Percentiles rank a stretch among this genome's conserved stretches.
These are phyloP conservation scores for Ascocoryne sarcoides DNA, from an alignment of 2,329 filamentous ascomycete genomes.

Conservation along the genomic window DNA sequence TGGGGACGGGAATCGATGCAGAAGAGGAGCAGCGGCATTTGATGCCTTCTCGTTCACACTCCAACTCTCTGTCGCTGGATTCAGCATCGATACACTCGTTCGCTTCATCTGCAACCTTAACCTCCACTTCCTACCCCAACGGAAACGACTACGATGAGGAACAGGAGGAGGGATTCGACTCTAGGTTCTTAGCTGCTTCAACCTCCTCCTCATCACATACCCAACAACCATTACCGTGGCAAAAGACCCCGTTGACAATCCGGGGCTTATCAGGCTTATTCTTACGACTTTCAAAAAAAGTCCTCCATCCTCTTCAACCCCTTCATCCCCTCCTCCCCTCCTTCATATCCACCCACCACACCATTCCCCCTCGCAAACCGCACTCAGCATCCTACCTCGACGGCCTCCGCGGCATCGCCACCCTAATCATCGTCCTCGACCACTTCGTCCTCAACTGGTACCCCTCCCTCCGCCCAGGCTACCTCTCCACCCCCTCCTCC, in stretches of 20 bases:
- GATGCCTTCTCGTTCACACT: too few species aligned
- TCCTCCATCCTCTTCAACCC: background rate
- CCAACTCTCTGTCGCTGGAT: too few species aligned
- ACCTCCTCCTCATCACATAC: too few species aligned
- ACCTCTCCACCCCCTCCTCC: background rate
- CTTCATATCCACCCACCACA: background rate
- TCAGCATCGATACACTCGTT: background rate
- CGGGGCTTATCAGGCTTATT: background rate
- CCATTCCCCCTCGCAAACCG: slow-evolving; percentile 3
- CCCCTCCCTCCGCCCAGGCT: slow-evolving; percentile 9
- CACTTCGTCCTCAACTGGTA: slow-evolving; percentile 14
- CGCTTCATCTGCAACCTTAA: background rate
- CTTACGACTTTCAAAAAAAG: too few species aligned
- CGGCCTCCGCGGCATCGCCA: slow-evolving; percentile 37
- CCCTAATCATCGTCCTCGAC: slow-evolving; percentile 15
- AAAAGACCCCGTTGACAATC: background rate
- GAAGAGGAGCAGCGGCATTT: too few species aligned
- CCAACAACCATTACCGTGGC: background rate
- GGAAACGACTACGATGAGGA: too few species aligned
- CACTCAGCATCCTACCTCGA: slow-evolving; percentile 38
- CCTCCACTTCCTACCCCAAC: background rate
- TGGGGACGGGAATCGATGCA: too few species aligned
- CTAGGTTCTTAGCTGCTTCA: too few species aligned
- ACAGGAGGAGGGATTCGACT: too few species aligned
- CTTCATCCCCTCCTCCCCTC: background rate